Evolutionary conservation across 2,329 filamentous ascomycete species (phyloP).

Genomic region (Neofusicoccum umdonicola): DNA sequence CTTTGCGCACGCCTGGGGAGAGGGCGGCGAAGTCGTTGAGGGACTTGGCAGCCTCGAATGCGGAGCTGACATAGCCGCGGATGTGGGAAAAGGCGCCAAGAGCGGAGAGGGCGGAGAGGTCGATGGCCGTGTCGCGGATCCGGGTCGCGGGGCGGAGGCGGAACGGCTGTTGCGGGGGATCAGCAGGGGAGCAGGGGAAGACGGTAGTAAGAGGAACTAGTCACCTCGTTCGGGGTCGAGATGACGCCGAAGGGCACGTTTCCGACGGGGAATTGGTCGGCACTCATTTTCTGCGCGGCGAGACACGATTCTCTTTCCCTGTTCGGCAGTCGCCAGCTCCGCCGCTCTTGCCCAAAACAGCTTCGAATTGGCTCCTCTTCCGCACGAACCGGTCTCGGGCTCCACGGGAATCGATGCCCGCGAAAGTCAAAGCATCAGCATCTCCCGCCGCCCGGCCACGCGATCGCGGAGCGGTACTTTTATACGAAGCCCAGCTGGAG

Average conservation of each 20-base stretch:
- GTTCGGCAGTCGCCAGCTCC: no score
- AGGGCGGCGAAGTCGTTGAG: conserved; percentile 54
- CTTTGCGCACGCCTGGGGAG: conserved; percentile 36
- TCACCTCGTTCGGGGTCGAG: neutral
- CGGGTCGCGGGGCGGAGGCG: neutral
- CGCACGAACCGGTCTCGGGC: no score
- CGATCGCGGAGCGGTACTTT: neutral
- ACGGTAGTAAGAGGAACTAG: no score
- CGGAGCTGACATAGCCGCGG: neutral
- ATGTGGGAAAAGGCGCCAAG: neutral
- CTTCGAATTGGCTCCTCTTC: no score
- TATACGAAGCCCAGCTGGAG: neutral
- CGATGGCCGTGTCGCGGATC: neutral
- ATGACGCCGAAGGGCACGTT: conserved; percentile 11
- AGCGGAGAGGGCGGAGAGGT: neutral
- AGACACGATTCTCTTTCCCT: neutral
- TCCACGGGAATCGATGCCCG: no score
- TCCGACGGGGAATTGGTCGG: neutral
- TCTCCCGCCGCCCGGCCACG: no score
- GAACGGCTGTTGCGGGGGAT: neutral
- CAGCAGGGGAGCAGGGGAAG: no score
- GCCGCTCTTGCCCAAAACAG: no score
- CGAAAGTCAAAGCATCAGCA: no score
- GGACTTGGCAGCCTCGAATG: neutral
- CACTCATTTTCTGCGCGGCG: neutral